Base-by-base conservation (phyloP, 2,329 filamentous ascomycete genomes). In the Fusarium euwallaceae region DNA sequence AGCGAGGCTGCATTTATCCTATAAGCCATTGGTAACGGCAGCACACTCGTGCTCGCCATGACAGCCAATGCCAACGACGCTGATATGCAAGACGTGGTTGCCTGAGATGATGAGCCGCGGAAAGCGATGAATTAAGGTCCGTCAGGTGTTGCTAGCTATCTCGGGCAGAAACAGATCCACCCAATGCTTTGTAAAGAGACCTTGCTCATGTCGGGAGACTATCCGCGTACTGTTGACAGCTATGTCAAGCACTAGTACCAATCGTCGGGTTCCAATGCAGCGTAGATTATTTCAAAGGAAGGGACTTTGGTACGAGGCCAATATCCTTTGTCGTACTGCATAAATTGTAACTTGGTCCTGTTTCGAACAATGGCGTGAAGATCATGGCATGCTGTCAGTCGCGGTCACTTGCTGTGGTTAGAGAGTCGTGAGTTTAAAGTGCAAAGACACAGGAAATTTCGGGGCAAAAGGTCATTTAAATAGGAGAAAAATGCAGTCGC, bases 381-480 rank as follows among this genome's bases (percentile, higher is more conserved):
- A 53, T 29, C 48, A 29, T 29, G 55, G 34, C 41, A 5, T 20
- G 36, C 24, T 48, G 41, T 62, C 41, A 14, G 56, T 45, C 59
- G 53, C 32, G 24, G 20, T 74, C 27, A 43, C 27, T 43, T 24
- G 43, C 43, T 45, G 43, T 36, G 24, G 56, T 56, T 9, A 56
- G 16, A 63, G 27, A 63, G 27, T 27, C 9, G 41, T 24, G 48
- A 75, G 45, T 64, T 4, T 43, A 27, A 9, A 34, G 51, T 43
- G 32, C 2, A 55, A 39, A 41, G 22, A 45, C 17, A 43, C n/a
- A 48, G 27, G 22, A n/a, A 29, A 34, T 43, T 62, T 41, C 45
- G 59, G 66, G 72, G 56, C 20, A 67, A 56, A 66, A 66, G 36
- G 34, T 60, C 55, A 67, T 73, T 70, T 74, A 70, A 64, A 75